A percentile compares a stretch with the other conserved stretches of the same genome.
phyloP scores from a whole-genome alignment of 2,329 filamentous ascomycete species.

The Gnomoniopsis smithogilvyi region DNA sequence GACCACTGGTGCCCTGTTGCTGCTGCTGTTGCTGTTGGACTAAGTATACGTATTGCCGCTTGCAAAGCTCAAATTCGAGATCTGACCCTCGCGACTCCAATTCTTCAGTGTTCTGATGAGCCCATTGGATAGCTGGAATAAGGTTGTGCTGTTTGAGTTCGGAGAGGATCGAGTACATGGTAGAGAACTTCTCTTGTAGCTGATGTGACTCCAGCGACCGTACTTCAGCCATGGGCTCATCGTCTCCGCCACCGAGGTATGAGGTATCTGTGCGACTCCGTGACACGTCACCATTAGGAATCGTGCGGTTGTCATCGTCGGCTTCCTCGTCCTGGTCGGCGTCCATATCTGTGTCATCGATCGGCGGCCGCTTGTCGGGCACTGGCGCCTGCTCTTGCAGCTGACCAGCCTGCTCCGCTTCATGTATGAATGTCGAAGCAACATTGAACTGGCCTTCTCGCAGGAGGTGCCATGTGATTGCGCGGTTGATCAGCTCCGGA shows the following conservation, averaged over 20 bases:
- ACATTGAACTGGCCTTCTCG: conserved; percentile 92
- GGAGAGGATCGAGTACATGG: conserved; percentile 88
- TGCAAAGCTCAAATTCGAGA: conserved; percentile 90
- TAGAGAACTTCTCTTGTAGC: conserved; percentile 76
- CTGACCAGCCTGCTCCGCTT: conserved; percentile 46
- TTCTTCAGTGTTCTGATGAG: conserved; percentile 63
- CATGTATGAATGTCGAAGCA: conserved; percentile 78
- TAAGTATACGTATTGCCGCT: conserved; percentile 85
- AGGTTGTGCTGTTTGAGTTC: conserved; percentile 74
- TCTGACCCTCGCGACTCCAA: conserved; percentile 85
- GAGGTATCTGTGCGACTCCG: neutral
- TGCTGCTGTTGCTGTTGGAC: conserved; percentile 59
- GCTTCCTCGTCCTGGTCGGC: conserved; percentile 8
- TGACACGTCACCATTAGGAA: neutral
- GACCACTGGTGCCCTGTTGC: neutral
- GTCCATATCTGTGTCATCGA: conserved; percentile 16
- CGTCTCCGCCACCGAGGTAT: conserved; percentile 19
- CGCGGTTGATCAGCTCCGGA: conserved; percentile 78
- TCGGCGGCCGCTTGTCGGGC: neutral
- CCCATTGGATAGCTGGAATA: conserved; percentile 83
- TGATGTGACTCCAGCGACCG: conserved; percentile 60
- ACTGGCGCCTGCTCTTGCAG: conserved; percentile 6
- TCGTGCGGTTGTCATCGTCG: conserved; percentile 6
- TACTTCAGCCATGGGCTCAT: conserved; percentile 33
- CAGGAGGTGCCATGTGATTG: conserved; percentile 93